Evolutionary conservation across 169 alveolate genomes (phyloP), one percentile per base, ranked within the genome.

Genomic region (Eimeria brunetti): DNA sequence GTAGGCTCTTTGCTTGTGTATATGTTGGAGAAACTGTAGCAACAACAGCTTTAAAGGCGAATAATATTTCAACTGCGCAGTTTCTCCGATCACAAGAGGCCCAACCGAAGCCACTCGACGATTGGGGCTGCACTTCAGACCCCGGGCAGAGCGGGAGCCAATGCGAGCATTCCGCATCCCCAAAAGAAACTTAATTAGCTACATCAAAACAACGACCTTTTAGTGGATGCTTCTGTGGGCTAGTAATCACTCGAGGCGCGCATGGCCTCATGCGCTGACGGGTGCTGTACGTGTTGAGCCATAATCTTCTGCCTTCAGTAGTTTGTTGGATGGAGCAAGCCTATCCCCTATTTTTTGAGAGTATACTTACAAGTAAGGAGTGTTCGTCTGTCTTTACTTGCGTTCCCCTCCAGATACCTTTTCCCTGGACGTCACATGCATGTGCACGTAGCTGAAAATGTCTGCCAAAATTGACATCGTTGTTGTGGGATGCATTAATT

Each of bases 401-500:
- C 80, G 33, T 1, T 24, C 24, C 8, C n/a, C 18, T 69, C 80
- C 51, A 67, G 38, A 24, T 22, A 51, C n/a, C n/a, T 20, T 36
- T 12, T 18, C 9, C 11, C 64, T 30, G 36, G 67, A 22, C 64
- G 3, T 44, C 60, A 18, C 36, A 24, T 36, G 81, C 81, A 41
- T 85, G 81, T 18, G 80, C 64, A 60, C 44, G 56, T 56, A 69
- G 22, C 64, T 56, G 90, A n/a, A 75, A 81, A 94, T 76, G 89
- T 24, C 80, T 33, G 75, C 49, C 36, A 58, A 58, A 36, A 33
- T 88, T 12, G 94, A 81, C 30, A 53, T 95, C 41, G 97, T 95
- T 22, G 96, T 92, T 11, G 76, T 95, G 56, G 97, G 97, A 30
- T 56, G 95, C 64, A 51, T 62, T 38, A 91, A 91, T 38, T n/a